Percentiles rank a stretch among this genome's conserved stretches.
Evolutionary conservation across 768 basidiomycete species (phyloP).

Genomic region (Russula compacta): DNA sequence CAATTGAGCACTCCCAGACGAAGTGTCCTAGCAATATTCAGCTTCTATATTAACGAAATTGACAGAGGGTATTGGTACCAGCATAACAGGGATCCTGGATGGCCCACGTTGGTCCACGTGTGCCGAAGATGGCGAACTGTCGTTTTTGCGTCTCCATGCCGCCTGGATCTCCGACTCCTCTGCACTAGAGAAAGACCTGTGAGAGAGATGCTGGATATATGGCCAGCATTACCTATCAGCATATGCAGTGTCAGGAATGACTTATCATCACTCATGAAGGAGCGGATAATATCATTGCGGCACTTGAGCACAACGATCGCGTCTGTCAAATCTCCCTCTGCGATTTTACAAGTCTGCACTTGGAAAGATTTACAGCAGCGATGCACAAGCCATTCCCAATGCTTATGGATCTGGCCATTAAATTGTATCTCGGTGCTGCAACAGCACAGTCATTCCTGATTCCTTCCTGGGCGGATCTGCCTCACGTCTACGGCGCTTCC

Average conservation of each 20-base stretch:
- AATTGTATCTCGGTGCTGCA: not conserved
- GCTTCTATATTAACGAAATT: too few species aligned
- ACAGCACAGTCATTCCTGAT: not conserved
- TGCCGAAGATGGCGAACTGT: too few species aligned
- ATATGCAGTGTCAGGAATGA: too few species aligned
- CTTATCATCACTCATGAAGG: too few species aligned
- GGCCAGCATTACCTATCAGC: not conserved
- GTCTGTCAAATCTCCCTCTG: not conserved
- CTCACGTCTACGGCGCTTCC: not conserved
- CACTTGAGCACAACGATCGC: not conserved
- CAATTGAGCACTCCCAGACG: too few species aligned
- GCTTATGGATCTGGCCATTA: not conserved
- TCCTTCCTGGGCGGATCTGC: not conserved
- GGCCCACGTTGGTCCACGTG: too few species aligned
- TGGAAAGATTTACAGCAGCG: not conserved
- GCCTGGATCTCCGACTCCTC: too few species aligned
- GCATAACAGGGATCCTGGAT: too few species aligned
- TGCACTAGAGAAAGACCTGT: not conserved
- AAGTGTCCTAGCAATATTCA: too few species aligned
- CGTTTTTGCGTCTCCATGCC: too few species aligned
- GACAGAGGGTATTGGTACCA: too few species aligned
- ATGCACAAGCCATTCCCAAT: not conserved
- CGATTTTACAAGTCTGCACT: not conserved
- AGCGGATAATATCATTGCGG: not conserved
- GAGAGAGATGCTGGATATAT: not conserved